Evolutionary conservation across 495 filamentous ascomycete genomes (phyloP).

Genomic region (Trichoderma parareesei): DNA sequence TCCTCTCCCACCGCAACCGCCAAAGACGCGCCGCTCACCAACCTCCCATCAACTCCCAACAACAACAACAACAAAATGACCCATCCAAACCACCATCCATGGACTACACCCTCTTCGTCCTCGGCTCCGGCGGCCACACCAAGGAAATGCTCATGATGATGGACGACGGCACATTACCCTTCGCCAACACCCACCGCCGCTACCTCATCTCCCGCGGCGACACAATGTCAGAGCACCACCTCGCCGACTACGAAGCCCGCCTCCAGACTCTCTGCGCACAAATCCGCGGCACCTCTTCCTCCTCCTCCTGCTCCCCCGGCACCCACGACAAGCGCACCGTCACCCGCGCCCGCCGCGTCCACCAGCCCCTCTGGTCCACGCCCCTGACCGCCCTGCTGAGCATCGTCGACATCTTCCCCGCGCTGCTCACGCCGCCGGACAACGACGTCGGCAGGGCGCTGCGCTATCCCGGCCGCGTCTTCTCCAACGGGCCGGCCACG

Average conservation of each 20-base stretch:
- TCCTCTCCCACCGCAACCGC: not conserved
- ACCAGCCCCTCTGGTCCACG: slow-evolving; percentile 66
- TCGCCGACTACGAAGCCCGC: slow-evolving; percentile 26
- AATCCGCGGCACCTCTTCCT: no score
- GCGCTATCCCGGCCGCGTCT: slow-evolving; percentile 51
- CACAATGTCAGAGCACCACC: slow-evolving; percentile 46
- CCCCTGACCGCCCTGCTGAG: slow-evolving; percentile 45
- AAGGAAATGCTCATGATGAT: slow-evolving; percentile 87
- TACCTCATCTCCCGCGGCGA: slow-evolving; percentile 79
- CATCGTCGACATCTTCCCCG: slow-evolving; percentile 41
- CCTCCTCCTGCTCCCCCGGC: not conserved
- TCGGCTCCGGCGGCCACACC: slow-evolving; percentile 91
- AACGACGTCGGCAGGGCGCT: slow-evolving; percentile 23
- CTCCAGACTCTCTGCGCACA: slow-evolving; percentile 14
- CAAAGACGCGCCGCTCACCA: not conserved
- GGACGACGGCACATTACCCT: slow-evolving; percentile 33
- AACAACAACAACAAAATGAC: not conserved
- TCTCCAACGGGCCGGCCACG: slow-evolving; percentile 86
- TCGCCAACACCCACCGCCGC: slow-evolving; percentile 56
- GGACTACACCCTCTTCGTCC: slow-evolving; percentile 65
- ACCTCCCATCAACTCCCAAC: no score
- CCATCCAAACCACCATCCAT: not conserved
- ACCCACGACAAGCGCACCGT: slow-evolving; percentile 49
- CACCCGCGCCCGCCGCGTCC: slow-evolving; percentile 64
- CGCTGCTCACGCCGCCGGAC: slow-evolving; percentile 25